These are phyloP conservation scores for Russula sp. DNA, from an alignment of 768 basidiomycete species.

Conservation along the genomic window DNA sequence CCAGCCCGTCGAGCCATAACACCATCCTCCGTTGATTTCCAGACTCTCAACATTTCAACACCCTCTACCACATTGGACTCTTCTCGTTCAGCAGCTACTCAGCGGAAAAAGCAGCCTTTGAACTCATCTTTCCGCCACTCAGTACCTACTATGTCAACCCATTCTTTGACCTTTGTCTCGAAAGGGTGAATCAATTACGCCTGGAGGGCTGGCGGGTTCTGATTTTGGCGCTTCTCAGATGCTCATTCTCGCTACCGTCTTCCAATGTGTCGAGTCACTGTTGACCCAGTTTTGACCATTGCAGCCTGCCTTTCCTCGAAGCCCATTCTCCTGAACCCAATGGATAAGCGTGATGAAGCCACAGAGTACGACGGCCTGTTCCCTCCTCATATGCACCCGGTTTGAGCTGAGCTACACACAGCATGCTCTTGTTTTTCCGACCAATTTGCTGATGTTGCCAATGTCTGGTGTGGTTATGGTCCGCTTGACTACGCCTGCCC, in stretches of 20 bases:
- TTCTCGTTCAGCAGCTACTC: constrained; percentile 9
- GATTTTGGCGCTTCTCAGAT: too few species aligned
- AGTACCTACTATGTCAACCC: constrained; percentile 16
- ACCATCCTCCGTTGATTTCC: constrained; percentile 52
- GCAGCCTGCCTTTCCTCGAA: constrained; percentile 83
- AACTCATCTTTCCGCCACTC: constrained; percentile 12
- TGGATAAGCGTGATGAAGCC: constrained; percentile 81
- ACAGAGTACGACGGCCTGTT: constrained; percentile 40
- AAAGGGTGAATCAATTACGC: too few species aligned
- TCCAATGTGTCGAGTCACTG: constrained; percentile 47
- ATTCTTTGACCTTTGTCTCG: constrained; percentile 1
- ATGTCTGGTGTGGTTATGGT: too few species aligned
- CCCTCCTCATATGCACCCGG: not conserved
- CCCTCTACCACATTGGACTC: constrained; percentile 24
- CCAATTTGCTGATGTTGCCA: too few species aligned
- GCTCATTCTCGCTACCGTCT: constrained; percentile 36
- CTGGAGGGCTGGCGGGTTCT: too few species aligned
- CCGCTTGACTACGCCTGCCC: too few species aligned
- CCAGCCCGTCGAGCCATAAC: too few species aligned
- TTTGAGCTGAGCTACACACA: too few species aligned
- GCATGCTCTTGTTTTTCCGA: too few species aligned
- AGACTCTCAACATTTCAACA: constrained; percentile 31
- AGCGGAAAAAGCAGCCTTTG: constrained; percentile 17
- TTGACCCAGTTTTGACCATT: constrained; percentile 76
- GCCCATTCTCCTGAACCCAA: constrained; percentile 73